Base-by-base conservation (phyloP, 1,139 yeast genomes). In the Saccharomycopsis hybrid region DNA sequence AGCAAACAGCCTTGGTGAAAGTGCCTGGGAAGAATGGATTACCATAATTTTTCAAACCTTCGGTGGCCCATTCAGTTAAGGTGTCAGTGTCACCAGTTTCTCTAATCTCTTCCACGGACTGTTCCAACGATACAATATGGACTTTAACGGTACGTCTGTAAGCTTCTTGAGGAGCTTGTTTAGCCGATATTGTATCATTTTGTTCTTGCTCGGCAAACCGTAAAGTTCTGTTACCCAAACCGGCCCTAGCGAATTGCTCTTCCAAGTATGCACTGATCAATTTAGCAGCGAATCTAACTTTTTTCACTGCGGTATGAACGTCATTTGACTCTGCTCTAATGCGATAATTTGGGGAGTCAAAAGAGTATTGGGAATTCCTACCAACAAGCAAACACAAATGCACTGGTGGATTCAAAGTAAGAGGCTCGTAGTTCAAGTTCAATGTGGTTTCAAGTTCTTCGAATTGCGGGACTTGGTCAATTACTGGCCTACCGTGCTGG, bases 241-340 rank as follows among this genome's bases (percentile, higher is more conserved):
- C 94, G 49, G 77, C 75, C 40, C 82, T 69, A 52, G 81, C 67
- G 96, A 92, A 88, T 62, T 90, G 97, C 58, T 92, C 97, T 58
- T 82, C 83, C 0, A 97, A 90, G 63, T 79, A 90, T 0, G 97
- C 96, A 60, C 88, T 90, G 95, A 89, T 88, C 65, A 92, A 65
- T 60, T 96, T 74, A 3, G 87, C 96, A 5, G 90, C 96, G 54
- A 88, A 78, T 59, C 95, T 79, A 57, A 92, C 64, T 63, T 87
- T 89, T 57, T 73, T 72, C 25, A 87, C 69, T 0, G 97, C 97
- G n/a, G 81, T 65, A 24, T 82, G 83, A 28, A 90, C 61, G 13
- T 74, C 78, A 55, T 88, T 82, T 1, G 81, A 82, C 58, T 87
- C 95, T 38, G 73, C 65, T 40, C 67, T 64, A 28, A 66, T 57